Evolutionary conservation across 163 green algal species (phyloP).

Genomic region (Chlamydomonas reinhardtii): DNA sequence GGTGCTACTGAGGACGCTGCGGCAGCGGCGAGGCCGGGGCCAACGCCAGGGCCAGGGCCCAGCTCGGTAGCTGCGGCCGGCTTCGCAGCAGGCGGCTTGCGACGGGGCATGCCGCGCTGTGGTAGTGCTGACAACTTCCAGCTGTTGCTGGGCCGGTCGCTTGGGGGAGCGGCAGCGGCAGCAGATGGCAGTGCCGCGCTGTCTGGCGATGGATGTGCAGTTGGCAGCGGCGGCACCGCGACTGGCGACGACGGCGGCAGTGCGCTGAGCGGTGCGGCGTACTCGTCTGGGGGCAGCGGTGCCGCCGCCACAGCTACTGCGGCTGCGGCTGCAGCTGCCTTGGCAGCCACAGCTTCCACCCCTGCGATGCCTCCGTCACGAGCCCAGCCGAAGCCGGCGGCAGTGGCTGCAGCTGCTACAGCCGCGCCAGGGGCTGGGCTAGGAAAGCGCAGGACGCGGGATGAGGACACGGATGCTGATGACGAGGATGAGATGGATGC

Average conservation of each 20-base stretch:
- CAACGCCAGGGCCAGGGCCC: too few species aligned
- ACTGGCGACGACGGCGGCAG: constrained; percentile 8
- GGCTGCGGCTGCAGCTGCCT: too few species aligned
- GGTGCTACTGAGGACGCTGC: not conserved
- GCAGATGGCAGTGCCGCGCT: not conserved
- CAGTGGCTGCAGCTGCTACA: not conserved
- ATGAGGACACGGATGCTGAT: not conserved
- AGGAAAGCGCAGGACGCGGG: not conserved
- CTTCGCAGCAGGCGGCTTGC: not conserved
- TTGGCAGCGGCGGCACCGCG: not conserved
- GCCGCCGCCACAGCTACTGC: too few species aligned
- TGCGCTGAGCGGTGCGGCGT: constrained; percentile 6
- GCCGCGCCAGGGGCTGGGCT: not conserved
- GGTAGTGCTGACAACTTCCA: constrained; percentile 44
- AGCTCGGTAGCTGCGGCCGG: too few species aligned
- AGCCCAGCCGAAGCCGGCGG: too few species aligned
- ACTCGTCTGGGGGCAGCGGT: not conserved
- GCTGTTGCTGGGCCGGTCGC: not conserved
- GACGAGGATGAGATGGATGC: constrained; percentile 34
- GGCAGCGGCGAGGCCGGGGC: not conserved
- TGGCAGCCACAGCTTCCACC: too few species aligned
- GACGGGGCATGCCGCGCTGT: constrained; percentile 22
- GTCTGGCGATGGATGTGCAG: not conserved
- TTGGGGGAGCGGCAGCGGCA: not conserved
- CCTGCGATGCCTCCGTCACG: too few species aligned